These are phyloP conservation scores for Chenopodium berlandieri DNA, from an alignment of 148 eudicot genomes.

Conservation along the genomic window DNA sequence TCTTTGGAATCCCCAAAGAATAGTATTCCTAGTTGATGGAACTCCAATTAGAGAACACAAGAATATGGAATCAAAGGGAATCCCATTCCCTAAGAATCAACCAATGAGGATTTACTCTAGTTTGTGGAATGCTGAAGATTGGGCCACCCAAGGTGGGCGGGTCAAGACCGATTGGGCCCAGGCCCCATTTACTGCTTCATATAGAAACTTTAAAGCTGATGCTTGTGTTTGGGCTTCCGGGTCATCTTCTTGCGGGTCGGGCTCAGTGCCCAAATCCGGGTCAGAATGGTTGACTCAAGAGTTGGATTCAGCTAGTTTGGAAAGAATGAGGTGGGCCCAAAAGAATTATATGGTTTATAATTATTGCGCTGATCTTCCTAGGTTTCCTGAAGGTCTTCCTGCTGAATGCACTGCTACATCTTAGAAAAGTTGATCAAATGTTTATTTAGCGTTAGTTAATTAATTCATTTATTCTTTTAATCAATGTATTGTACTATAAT, in stretches of 20 bases:
- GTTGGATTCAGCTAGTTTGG: constrained; percentile 32
- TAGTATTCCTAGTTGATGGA: constrained; percentile 33
- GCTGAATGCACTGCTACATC: constrained; percentile 34
- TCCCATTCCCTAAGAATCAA: constrained; percentile 35
- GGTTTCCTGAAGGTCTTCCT: constrained; percentile 46
- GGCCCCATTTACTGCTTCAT: constrained; percentile 31
- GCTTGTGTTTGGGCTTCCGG: constrained; percentile 34
- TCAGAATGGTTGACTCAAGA: constrained; percentile 36
- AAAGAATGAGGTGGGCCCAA: constrained; percentile 39
- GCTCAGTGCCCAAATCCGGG: not conserved
- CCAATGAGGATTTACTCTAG: constrained; percentile 42
- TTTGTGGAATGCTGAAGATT: constrained; percentile 41
- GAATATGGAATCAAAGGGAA: constrained; percentile 32
- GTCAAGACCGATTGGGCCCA: constrained; percentile 34
- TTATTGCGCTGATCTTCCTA: constrained; percentile 40
- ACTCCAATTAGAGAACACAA: constrained; percentile 35
- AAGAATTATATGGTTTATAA: constrained; percentile 43
- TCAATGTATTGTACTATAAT: too few relatives aligned
- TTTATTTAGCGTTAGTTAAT: too few relatives aligned
- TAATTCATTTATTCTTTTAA: too few relatives aligned
- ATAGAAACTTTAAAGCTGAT: constrained; percentile 24
- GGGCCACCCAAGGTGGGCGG: constrained; percentile 41
- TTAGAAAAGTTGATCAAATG: not conserved
- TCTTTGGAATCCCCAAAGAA: constrained; percentile 33
- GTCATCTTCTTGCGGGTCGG: constrained; percentile 24